phyloP scores from a whole-genome alignment of 2,329 filamentous ascomycete genomes.

The Colletotrichum echinochloae region DNA sequence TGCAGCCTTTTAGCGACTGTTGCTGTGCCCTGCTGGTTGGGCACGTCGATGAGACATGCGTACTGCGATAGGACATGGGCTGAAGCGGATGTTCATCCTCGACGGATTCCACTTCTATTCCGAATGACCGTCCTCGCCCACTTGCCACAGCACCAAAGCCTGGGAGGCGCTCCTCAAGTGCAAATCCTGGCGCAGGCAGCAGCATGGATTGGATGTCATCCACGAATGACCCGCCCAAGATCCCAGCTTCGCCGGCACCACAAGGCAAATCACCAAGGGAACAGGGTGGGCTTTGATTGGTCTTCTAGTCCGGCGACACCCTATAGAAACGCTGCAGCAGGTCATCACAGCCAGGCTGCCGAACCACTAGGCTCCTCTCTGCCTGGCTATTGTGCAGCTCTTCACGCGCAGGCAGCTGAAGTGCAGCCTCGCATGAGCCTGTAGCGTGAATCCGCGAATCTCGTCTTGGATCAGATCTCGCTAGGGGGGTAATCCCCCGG shows the following conservation, averaged over 20 bases:
- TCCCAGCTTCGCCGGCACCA: conserved; percentile 3
- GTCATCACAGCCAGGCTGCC: conserved; percentile 4
- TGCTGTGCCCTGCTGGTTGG: conserved; percentile 15
- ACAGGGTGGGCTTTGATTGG: not conserved
- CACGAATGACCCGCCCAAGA: conserved; percentile 24
- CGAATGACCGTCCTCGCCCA: conserved; percentile 20
- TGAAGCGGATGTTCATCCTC: not conserved
- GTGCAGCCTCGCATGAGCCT: conserved; percentile 34
- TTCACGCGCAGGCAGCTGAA: conserved; percentile 31
- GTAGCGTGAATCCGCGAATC: conserved; percentile 38
- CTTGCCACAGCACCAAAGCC: conserved; percentile 24
- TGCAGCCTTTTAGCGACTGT: not conserved
- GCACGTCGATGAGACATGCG: conserved; percentile 31
- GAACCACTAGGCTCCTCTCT: not conserved
- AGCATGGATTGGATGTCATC: conserved; percentile 39
- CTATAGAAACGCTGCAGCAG: conserved; percentile 3
- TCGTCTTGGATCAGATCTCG: conserved; percentile 30
- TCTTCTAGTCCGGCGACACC: conserved; percentile 1
- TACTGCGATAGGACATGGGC: conserved; percentile 16
- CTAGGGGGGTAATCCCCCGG: not conserved
- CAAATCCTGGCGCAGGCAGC: conserved; percentile 32
- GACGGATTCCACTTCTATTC: conserved; percentile 24
- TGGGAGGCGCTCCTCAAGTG: not conserved
- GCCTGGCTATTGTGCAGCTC: conserved; percentile 17
- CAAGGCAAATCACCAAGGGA: conserved; percentile 34